A percentile compares a stretch with the other conserved stretches of the same genome.
Evolutionary conservation across 805 yeast species (phyloP).

Genomic region (Blastobotrys americana): DNA sequence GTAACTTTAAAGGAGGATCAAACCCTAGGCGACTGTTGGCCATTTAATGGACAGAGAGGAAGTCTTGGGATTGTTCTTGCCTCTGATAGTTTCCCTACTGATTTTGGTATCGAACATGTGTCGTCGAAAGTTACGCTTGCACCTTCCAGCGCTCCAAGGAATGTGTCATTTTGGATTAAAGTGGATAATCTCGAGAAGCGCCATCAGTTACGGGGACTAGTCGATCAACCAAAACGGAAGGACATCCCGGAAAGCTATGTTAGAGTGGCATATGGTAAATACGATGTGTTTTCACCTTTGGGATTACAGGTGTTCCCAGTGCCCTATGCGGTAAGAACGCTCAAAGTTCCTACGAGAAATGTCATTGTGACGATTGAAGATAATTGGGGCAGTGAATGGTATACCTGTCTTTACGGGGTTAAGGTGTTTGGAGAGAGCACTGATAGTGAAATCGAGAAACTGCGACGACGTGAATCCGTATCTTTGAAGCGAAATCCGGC

Average conservation of each 20-base stretch:
- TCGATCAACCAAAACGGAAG: neutral
- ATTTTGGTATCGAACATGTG: slow-evolving; percentile 25
- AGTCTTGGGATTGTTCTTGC: slow-evolving; percentile 24
- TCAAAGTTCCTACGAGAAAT: slow-evolving; percentile 13
- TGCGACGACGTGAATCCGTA: no score
- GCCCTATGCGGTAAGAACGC: slow-evolving; percentile 13
- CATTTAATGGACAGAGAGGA: slow-evolving; percentile 27
- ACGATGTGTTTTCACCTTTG: slow-evolving; percentile 18
- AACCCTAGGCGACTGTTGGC: slow-evolving; percentile 30
- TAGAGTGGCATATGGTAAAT: slow-evolving; percentile 17
- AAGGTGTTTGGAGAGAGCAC: slow-evolving; percentile 22
- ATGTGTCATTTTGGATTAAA: slow-evolving; percentile 25
- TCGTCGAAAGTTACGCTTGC: slow-evolving; percentile 18
- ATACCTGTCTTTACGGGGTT: slow-evolving; percentile 28
- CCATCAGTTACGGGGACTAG: neutral
- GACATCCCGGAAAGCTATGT: slow-evolving; percentile 16
- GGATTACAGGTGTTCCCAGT: slow-evolving; percentile 20
- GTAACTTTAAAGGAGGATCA: slow-evolving; percentile 18
- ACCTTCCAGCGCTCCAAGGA: slow-evolving; percentile 25
- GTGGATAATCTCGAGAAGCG: slow-evolving; percentile 15
- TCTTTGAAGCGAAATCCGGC: no score
- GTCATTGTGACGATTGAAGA: slow-evolving; percentile 23
- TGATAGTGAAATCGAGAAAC: neutral
- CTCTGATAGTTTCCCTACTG: slow-evolving; percentile 17
- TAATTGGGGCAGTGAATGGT: slow-evolving; percentile 30